These are phyloP conservation scores for Pochonia chlamydosporia DNA, from an alignment of 2,329 filamentous ascomycete genomes.

Conservation along the genomic window DNA sequence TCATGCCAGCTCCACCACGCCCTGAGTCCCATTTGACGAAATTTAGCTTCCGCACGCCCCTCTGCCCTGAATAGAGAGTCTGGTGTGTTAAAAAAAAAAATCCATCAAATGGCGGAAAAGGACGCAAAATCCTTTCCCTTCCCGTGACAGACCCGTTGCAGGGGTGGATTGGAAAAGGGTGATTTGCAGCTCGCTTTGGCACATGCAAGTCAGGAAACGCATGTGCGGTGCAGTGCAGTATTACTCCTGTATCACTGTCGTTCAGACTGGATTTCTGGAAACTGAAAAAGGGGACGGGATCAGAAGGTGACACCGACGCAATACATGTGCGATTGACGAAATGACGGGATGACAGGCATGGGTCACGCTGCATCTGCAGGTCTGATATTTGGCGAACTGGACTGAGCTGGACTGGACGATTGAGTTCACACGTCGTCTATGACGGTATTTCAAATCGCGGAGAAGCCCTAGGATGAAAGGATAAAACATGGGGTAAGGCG, in stretches of 20 bases:
- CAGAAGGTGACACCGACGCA: too few species aligned
- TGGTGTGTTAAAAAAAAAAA: neutral
- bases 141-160: slow-evolving; percentile 1
- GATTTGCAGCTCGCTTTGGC: neutral
- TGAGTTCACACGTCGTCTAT: neutral
- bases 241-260: too few species aligned
- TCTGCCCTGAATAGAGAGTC: too few species aligned
- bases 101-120: neutral
- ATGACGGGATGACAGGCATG: neutral
- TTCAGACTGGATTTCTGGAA: too few species aligned
- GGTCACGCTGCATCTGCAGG: too few species aligned
- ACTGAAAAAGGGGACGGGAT: too few species aligned
- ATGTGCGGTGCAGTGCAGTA: neutral
- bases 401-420: neutral
- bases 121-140: neutral
- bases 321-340: too few species aligned
- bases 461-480: neutral
- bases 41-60: too few species aligned
- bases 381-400: neutral
- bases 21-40: too few species aligned
- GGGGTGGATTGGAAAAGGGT: neutral
- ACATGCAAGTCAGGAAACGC: neutral
- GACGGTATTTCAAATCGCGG: neutral
- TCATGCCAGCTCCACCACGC: too few species aligned
- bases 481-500: neutral